Base-by-base conservation (phyloP, 441 rosid species). In the Pelargonium fulgidum region DNA sequence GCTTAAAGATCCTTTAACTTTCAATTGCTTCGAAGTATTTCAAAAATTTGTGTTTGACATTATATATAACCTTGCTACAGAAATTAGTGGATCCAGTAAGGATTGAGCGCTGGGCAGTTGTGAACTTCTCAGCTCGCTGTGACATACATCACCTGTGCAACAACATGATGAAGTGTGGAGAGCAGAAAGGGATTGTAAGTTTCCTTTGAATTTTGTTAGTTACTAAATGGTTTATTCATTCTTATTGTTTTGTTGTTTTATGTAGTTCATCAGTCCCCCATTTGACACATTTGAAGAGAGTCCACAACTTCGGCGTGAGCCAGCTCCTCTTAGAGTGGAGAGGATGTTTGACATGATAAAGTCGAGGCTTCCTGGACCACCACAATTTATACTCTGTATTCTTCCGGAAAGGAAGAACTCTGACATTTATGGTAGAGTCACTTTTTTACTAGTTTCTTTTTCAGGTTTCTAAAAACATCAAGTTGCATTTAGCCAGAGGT, bases 401-500 rank as follows among this genome's bases (percentile, higher is more conserved):
- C 93, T 91, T 54, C 83, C 93, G 0, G 93, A 89, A 67, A 89
- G 82, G 73, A 91, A 91, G 73, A 91, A 89, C 50, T 87, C 80
- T n/a, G 96, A 89, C 39, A 8, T 91, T 22, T 89, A 91, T 70
- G 96, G 96, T 91, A 17, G 10, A 54, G 16, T 16, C 61, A 7
- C 2, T 13, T 3, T 48, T 14, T 54, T 54, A 5, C 17, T 54
- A 54, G 3, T 54, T 7, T 4, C 22, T 54, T 54, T 54, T 7
- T 14, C 24, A 7, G 61, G 19, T 54, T 16, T 54, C 16, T 4
- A 14, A 54, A 7, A 36, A 36, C 41, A 36, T 36, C 7, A 36
- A 33, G 39, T 33, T 33, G 1, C 7, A 4, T 33, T 0, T 33
- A 33, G 7, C 39, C 7, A 33, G 0, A 5, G 39, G 39, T 33